A percentile compares a stretch with the other conserved stretches of the same genome.
Evolutionary conservation across 2,329 filamentous ascomycete species (phyloP).

Genomic region (Didymella segeticola): DNA sequence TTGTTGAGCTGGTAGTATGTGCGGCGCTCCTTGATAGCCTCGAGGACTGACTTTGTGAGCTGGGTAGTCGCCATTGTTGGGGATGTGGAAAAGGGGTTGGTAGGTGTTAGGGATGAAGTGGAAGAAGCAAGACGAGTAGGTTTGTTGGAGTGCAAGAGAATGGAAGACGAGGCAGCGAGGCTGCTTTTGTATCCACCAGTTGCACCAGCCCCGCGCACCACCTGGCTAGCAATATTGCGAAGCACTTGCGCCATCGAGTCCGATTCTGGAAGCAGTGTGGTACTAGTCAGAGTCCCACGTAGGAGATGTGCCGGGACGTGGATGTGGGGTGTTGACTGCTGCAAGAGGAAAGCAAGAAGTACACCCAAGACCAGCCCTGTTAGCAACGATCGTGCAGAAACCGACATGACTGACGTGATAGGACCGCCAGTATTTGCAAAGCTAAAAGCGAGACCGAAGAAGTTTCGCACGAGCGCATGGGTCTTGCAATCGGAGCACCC

Average conservation of each 20-base stretch:
- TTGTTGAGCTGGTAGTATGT: slow-evolving; percentile 73
- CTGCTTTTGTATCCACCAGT: slow-evolving; percentile 34
- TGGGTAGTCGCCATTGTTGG: slow-evolving; percentile 46
- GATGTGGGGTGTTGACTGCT: slow-evolving; percentile 25
- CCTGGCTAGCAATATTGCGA: slow-evolving; percentile 41
- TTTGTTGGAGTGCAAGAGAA: slow-evolving; percentile 8
- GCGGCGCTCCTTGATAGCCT: slow-evolving; percentile 72
- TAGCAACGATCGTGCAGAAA: slow-evolving; percentile 28
- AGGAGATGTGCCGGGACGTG: slow-evolving; percentile 25
- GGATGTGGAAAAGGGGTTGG: slow-evolving; percentile 26
- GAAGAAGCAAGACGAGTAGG: slow-evolving; percentile 11
- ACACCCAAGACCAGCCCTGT: slow-evolving; percentile 35
- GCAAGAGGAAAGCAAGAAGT: slow-evolving; percentile 36
- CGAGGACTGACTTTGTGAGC: slow-evolving; percentile 50
- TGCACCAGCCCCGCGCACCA: slow-evolving; percentile 17
- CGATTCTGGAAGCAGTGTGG: slow-evolving; percentile 21
- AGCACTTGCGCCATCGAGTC: slow-evolving; percentile 42
- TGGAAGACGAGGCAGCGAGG: slow-evolving; percentile 13
- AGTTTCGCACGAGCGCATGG: neutral
- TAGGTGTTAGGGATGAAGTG: slow-evolving; percentile 15
- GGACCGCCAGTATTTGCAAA: slow-evolving; percentile 11
- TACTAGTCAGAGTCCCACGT: slow-evolving; percentile 8
- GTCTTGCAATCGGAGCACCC: neutral
- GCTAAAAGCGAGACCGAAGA: neutral
- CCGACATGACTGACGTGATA: slow-evolving; percentile 26